Evolutionary conservation across 805 yeast species (phyloP).

Genomic region (Yarrowia phangngaensis): DNA sequence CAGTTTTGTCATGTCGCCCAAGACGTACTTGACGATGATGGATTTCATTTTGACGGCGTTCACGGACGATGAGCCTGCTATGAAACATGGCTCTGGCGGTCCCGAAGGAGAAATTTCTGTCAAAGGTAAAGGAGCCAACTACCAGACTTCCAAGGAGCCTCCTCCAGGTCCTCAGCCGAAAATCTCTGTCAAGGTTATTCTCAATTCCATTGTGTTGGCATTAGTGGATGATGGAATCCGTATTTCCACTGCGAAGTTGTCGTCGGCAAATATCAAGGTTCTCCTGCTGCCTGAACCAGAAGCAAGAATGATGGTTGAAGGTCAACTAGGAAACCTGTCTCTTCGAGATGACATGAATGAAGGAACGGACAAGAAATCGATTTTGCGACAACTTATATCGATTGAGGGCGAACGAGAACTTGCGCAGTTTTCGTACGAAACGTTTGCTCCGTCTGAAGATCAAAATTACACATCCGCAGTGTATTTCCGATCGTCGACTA

Average conservation of each 20-base stretch:
- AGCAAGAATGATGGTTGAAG: slow-evolving; percentile 66
- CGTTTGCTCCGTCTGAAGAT: slow-evolving; percentile 57
- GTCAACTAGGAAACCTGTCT: slow-evolving; percentile 73
- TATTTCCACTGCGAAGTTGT: slow-evolving; percentile 71
- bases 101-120: not conserved
- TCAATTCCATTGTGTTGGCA: slow-evolving; percentile 70
- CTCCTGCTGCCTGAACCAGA: slow-evolving; percentile 63
- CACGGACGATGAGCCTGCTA: slow-evolving; percentile 59
- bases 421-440: slow-evolving; percentile 80
- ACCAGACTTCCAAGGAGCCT: slow-evolving; percentile 22
- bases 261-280: slow-evolving; percentile 66
- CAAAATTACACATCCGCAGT: slow-evolving; percentile 51
- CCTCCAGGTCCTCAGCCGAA: slow-evolving; percentile 5
- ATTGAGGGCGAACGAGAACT: slow-evolving; percentile 71
- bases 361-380: slow-evolving; percentile 51
- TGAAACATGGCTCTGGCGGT: not conserved
- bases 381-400: slow-evolving; percentile 60
- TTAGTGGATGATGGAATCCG: slow-evolving; percentile 80
- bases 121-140: slow-evolving; percentile 15
- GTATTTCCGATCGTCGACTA: slow-evolving; percentile 68
- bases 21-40: slow-evolving; percentile 68
- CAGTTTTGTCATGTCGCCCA: slow-evolving; percentile 68
- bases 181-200: slow-evolving; percentile 60
- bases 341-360: slow-evolving; percentile 72
- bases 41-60: slow-evolving; percentile 84